Evolutionary conservation across 2,329 filamentous ascomycete species (phyloP).

Genomic region (Cladobotryum protrusum): DNA sequence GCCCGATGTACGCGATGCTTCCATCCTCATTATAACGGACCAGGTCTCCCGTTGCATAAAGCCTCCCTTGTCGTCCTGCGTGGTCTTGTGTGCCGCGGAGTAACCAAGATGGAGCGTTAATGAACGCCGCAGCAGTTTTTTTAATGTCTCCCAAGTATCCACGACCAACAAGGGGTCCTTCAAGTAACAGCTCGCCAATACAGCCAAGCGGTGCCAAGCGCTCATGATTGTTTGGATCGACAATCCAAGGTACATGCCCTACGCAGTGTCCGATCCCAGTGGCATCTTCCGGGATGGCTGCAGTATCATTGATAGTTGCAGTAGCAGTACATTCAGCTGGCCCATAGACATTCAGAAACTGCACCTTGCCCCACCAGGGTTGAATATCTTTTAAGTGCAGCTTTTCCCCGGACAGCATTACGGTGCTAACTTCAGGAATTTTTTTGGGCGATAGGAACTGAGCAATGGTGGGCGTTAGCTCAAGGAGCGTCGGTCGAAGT

Average conservation of each 20-base stretch:
- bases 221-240: conserved; percentile 16
- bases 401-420: conserved; percentile 1
- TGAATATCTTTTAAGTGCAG: not conserved
- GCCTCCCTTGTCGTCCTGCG: conserved; percentile 18
- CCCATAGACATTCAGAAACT: conserved; percentile 12
- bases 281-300: not conserved
- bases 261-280: conserved; percentile 6
- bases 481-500: not conserved
- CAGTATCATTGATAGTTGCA: not conserved
- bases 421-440: not conserved
- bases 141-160: conserved; percentile 19
- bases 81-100: not conserved
- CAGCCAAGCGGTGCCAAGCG: conserved; percentile 17
- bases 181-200: conserved; percentile 23
- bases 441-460: not conserved
- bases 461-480: conserved; percentile 3
- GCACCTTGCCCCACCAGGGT: not conserved
- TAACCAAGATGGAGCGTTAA: conserved; percentile 22
- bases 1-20: conserved; percentile 38
- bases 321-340: conserved; percentile 8
- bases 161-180: conserved; percentile 19
- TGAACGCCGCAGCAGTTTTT: conserved; percentile 22
- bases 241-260: conserved; percentile 19
- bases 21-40: conserved; percentile 35
- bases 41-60: conserved; percentile 45